These are phyloP conservation scores for Boletus mariae DNA, from an alignment of 1,284 basidiomycete species.

Conservation along the genomic window DNA sequence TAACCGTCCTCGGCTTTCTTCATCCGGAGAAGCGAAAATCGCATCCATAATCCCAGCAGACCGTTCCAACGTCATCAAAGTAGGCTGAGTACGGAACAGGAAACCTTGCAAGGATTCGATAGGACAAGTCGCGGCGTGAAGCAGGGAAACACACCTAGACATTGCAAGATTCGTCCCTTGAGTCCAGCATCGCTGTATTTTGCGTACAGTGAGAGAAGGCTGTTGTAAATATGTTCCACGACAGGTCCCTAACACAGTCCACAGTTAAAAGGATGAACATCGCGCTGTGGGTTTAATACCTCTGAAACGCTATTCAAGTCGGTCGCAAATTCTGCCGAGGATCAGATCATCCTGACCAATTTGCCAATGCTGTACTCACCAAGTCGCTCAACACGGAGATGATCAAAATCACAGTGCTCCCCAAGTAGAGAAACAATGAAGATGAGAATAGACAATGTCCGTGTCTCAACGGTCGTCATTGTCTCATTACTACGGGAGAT, in stretches of 20 bases:
- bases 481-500: conserved; percentile 37
- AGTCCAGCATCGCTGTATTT: conserved; percentile 54
- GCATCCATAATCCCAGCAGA: conserved; percentile 86
- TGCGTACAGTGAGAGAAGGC: conserved; percentile 68
- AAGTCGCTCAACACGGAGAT: conserved; percentile 55
- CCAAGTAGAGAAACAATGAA: conserved; percentile 82
- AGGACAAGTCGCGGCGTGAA: background rate
- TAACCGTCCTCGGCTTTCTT: conserved; percentile 70
- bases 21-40: conserved; percentile 71
- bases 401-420: conserved; percentile 87
- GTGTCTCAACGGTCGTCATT: conserved; percentile 36
- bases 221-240: conserved; percentile 77
- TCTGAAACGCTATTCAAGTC: conserved; percentile 62
- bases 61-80: conserved; percentile 75
- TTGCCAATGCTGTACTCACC: conserved; percentile 36
- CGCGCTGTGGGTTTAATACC: conserved; percentile 33
- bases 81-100: conserved; percentile 89
- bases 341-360: background rate
- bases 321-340: conserved; percentile 42
- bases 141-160: conserved; percentile 57
- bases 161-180: conserved; percentile 70
- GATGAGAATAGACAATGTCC: conserved; percentile 60
- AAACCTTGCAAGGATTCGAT: conserved; percentile 51
- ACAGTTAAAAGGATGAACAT: conserved; percentile 4
- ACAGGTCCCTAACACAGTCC: conserved; percentile 57